Evolutionary conservation across 305 asterid species (phyloP).

Genomic region (Solanum chacoense): DNA sequence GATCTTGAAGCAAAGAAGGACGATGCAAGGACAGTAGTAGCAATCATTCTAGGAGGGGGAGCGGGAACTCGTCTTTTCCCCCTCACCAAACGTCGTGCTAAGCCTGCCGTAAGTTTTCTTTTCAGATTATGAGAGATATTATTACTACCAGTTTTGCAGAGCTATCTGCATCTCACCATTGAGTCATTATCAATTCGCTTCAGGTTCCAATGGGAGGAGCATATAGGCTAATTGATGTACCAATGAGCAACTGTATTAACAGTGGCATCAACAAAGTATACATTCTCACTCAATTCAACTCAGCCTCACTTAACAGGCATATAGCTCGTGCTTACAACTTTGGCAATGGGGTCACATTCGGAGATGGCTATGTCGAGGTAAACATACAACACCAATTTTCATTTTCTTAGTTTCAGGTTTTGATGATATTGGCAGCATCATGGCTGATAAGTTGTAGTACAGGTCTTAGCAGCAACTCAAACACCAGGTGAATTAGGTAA

Average conservation of each 20-base stretch:
- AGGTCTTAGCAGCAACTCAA: constrained; percentile 97
- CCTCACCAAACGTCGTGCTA: constrained; percentile 87
- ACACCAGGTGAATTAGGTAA: constrained; percentile 89
- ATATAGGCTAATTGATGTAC: constrained; percentile 83
- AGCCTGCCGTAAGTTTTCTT: constrained; percentile 70
- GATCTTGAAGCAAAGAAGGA: constrained; percentile 62
- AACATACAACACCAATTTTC: not conserved
- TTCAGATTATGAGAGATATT: not conserved
- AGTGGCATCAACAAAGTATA: constrained; percentile 90
- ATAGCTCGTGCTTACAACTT: constrained; percentile 79
- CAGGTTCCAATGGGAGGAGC: constrained; percentile 99
- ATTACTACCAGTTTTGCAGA: not conserved
- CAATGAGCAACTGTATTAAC: constrained; percentile 97
- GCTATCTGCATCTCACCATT: not conserved
- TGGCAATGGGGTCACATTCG: constrained; percentile 64
- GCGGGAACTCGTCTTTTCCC: constrained; percentile 97
- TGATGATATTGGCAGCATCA: not conserved
- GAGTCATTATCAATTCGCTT: not conserved
- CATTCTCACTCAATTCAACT: constrained; percentile 91
- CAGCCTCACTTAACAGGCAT: constrained; percentile 95
- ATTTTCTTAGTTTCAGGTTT: not conserved
- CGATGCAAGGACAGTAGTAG: constrained; percentile 68
- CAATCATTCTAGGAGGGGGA: constrained; percentile 95
- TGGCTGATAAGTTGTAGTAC: constrained; percentile 3
- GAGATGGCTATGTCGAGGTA: constrained; percentile 96